Evolutionary conservation across 352 stramenopile genomes (phyloP).

Genomic region (Pythium aristosporum): DNA sequence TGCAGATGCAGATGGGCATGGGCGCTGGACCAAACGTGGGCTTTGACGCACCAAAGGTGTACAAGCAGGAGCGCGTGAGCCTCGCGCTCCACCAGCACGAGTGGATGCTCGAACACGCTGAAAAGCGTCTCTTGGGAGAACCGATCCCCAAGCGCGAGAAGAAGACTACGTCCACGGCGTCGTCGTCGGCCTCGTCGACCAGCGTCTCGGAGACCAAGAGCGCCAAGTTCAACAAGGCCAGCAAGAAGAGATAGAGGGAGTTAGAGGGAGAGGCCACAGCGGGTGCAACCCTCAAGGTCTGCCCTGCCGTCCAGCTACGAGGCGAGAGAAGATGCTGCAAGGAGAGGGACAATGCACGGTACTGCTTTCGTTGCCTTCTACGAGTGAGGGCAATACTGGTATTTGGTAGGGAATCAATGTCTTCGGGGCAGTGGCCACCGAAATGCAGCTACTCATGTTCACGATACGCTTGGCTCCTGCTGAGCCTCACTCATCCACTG

Average conservation of each 20-base stretch:
- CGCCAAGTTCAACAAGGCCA: conserved; percentile 78
- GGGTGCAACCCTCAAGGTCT: background rate
- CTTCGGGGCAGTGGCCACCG: too few species aligned
- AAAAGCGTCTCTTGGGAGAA: conserved; percentile 84
- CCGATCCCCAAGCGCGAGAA: conserved; percentile 53
- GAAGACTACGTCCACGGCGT: conserved; percentile 4
- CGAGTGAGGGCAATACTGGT: background rate
- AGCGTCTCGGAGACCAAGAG: conserved; percentile 41
- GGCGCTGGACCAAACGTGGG: conserved; percentile 74
- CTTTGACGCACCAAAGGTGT: conserved; percentile 90
- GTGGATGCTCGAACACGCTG: conserved; percentile 74
- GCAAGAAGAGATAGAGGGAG: conserved; percentile 50
- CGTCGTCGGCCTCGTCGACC: conserved; percentile 28
- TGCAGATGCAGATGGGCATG: conserved; percentile 94
- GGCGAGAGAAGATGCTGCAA: background rate
- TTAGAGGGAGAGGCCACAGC: background rate
- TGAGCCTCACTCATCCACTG: background rate
- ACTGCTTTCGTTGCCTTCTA: conserved; percentile 1
- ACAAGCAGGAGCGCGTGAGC: conserved; percentile 88
- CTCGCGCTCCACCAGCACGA: conserved; percentile 82
- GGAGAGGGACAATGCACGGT: conserved; percentile 1
- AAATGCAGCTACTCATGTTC: background rate
- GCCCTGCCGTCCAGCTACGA: background rate
- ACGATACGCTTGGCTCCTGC: background rate
- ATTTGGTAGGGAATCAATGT: background rate